Evolutionary conservation across 2,329 filamentous ascomycete genomes (phyloP), one percentile per base, ranked within the genome.

Genomic region (Thelonectria blattea): DNA sequence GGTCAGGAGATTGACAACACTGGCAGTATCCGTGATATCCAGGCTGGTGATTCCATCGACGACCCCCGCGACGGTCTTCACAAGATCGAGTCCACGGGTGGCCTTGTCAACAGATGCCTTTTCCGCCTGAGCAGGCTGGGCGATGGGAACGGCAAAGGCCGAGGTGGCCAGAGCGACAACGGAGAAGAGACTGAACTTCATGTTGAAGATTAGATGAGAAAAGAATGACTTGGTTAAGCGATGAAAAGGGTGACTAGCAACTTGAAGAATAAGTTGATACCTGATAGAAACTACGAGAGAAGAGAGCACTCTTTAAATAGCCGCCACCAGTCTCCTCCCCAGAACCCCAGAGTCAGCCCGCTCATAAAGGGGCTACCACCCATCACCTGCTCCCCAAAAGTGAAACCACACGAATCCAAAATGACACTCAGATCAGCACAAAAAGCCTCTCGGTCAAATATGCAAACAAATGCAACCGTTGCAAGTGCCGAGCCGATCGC

Each of bases 1-100:
- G 52, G 52, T 62, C 15, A 64, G 52, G 30, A 64, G 43, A 43
- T 58, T 48, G 49, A 64, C 58, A 34, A 64, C 58, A 20, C n/a
- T 22, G 8, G 52, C 45, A 53, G 64, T 64, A 43, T 47, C 27
- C 17, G 64, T 47, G 32, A 51, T 64, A 5, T 64, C 64, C 57
- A 49, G 53, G 41, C 45, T 47, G 45, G 45, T 47, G 17, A 47
- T 15, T 15, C 7, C 15, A 11, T 49, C 46, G 30, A 61, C 42
- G 17, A 41, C 5, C 2, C n/a, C 46, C 5, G 34, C 15, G 34
- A 37, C 34, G 11, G 34, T 37, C 3, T 6, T 12, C 6, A 14
- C 12, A 6, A 37, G 12, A 14, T 14, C 12, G 34, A 37, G 34
- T 8, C 34, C 34, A 6, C 34, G 34, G 10, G 34, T 5, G 4